phyloP scores from a whole-genome alignment of 129 eudicot genomes.

The Pulicaria dysenterica region DNA sequence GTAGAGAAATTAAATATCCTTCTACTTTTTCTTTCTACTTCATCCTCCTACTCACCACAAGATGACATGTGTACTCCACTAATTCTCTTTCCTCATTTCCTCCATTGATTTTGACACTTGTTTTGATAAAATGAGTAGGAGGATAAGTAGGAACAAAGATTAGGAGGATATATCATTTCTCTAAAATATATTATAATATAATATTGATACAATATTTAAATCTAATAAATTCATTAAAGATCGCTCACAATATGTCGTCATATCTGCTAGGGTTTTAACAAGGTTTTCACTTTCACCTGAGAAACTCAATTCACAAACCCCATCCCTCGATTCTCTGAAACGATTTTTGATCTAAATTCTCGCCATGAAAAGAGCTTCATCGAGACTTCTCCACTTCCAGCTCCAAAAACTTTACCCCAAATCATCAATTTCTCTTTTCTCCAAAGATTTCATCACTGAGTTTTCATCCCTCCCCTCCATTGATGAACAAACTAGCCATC shows the following conservation, averaged over 20 bases:
- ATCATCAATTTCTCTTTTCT: constrained; percentile 33
- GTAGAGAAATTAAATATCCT: too few species aligned
- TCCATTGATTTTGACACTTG: too few species aligned
- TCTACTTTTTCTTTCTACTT: too few species aligned
- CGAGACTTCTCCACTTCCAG: constrained; percentile 40
- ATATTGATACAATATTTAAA: too few species aligned
- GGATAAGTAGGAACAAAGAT: too few species aligned
- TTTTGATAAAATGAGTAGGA: too few species aligned
- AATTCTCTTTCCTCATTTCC: too few species aligned
- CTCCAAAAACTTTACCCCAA: constrained; percentile 33
- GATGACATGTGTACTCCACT: too few species aligned
- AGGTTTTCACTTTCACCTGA: constrained; percentile 23
- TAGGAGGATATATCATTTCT: too few species aligned
- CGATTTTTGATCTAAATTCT: constrained; percentile 4
- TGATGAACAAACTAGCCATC: constrained; percentile 18
- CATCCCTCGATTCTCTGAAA: constrained; percentile 3
- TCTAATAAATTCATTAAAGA: not conserved
- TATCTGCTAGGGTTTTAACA: constrained; percentile 31
- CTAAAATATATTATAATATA: too few species aligned
- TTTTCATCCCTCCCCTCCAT: constrained; percentile 29
- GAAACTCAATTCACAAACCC: not conserved
- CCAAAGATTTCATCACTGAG: constrained; percentile 36
- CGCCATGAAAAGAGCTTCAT: constrained; percentile 85
- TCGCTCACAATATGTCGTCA: constrained; percentile 11
- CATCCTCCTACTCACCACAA: too few species aligned